phyloP scores from a whole-genome alignment of 2,329 filamentous ascomycete genomes.

The Xylariaceae sp. region DNA sequence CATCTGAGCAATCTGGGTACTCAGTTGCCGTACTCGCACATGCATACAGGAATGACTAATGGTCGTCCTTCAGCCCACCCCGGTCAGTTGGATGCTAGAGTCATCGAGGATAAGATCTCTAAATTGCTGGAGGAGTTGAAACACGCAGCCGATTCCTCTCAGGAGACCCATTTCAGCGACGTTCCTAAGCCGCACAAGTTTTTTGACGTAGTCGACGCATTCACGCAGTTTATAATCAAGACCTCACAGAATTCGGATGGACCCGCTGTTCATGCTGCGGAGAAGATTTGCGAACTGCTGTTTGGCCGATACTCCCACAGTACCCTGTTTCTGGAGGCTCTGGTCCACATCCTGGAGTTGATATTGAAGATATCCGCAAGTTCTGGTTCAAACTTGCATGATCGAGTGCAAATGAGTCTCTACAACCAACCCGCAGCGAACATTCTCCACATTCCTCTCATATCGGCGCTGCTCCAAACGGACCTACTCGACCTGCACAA shows the following conservation, averaged over 20 bases:
- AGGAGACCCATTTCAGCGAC: constrained; percentile 56
- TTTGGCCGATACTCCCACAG: constrained; percentile 50
- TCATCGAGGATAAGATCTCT: constrained; percentile 49
- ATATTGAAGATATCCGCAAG: constrained; percentile 51
- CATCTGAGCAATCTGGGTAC: constrained; percentile 46
- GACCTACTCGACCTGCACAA: constrained; percentile 59
- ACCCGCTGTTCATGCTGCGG: constrained; percentile 53
- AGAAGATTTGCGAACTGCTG: constrained; percentile 53
- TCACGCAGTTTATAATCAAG: constrained; percentile 59
- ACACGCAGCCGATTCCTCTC: constrained; percentile 46
- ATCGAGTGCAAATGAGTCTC: constrained; percentile 52
- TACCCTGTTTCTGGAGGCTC: constrained; percentile 54
- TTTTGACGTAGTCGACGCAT: constrained; percentile 57
- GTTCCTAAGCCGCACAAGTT: constrained; percentile 55
- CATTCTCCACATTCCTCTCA: constrained; percentile 53
- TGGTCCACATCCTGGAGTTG: constrained; percentile 58
- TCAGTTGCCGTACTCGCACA: constrained; percentile 53
- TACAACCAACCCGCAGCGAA: constrained; percentile 50
- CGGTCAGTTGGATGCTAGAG: constrained; percentile 47
- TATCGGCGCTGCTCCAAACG: constrained; percentile 52
- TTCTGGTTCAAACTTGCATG: constrained; percentile 46
- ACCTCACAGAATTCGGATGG: constrained; percentile 57
- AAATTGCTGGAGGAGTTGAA: constrained; percentile 56
- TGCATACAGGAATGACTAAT: constrained; percentile 46
- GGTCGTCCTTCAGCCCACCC: constrained; percentile 43